Conservation (phyloP, 768 basidiomycete species). For the Baorangia bicolor region DNA sequence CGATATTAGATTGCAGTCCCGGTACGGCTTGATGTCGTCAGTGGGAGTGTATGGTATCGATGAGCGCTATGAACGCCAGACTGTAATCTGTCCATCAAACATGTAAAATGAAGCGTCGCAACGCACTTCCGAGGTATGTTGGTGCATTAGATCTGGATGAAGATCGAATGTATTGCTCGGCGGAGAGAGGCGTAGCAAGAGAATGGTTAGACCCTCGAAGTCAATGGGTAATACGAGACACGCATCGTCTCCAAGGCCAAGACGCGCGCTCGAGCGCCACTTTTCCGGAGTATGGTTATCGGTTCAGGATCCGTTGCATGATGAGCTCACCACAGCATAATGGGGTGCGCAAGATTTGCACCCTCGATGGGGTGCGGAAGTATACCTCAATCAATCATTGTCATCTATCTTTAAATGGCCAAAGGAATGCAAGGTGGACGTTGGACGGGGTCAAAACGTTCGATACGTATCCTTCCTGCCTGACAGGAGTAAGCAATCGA, state of each 20-base stretch:
- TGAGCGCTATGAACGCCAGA: constrained; percentile 18
- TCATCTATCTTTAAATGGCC: constrained; percentile 16
- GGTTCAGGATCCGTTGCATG: not conserved
- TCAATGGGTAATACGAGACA: not conserved
- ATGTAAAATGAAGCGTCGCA: constrained; percentile 17
- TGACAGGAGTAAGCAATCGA: not conserved
- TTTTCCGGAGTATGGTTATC: not conserved
- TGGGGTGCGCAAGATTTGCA: constrained; percentile 9
- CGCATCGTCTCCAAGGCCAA: not conserved
- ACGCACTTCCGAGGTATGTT: constrained; percentile 20
- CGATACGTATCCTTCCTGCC: not conserved
- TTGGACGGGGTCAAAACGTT: constrained; percentile 8
- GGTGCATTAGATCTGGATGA: constrained; percentile 2
- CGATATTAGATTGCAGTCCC: constrained; percentile 1
- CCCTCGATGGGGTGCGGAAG: constrained; percentile 1
- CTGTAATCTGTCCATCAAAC: constrained; percentile 6
- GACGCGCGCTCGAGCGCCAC: constrained; percentile 1
- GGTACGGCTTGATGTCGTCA: constrained; percentile 4
- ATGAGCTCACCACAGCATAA: not conserved
- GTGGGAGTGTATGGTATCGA: constrained; percentile 3
- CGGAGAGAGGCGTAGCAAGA: not conserved
- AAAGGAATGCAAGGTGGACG: not conserved
- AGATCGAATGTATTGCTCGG: not conserved
- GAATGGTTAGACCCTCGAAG: not conserved
- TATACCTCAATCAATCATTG: not conserved